Conservation (phyloP, 148 eudicot species). For the Rhododendron williamsianum region DNA sequence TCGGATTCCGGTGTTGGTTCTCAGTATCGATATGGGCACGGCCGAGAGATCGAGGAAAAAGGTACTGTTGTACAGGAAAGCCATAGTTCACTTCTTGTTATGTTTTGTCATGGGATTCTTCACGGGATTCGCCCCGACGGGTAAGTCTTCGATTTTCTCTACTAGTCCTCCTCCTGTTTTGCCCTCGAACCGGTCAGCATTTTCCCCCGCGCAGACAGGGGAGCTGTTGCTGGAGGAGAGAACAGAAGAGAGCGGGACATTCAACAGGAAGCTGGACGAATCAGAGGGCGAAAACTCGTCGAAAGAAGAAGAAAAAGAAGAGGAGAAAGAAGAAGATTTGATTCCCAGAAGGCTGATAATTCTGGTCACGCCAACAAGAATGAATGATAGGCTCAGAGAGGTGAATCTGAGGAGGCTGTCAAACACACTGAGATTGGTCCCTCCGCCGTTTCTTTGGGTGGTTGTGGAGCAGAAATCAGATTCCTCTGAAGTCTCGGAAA, state of each 20-base stretch:
- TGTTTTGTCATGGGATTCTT: constrained; percentile 89
- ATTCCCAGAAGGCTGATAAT: constrained; percentile 53
- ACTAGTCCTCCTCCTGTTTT: constrained; percentile 6
- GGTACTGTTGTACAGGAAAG: constrained; percentile 62
- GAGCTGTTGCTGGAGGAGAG: background rate
- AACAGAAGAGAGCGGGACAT: background rate
- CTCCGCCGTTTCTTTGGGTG: constrained; percentile 74
- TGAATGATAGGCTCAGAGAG: constrained; percentile 37
- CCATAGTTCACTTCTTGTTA: constrained; percentile 60
- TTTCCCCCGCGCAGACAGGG: constrained; percentile 32
- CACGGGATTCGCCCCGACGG: constrained; percentile 78
- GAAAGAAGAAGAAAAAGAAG: constrained; percentile 26
- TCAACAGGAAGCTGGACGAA: constrained; percentile 22
- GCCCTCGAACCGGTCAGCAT: constrained; percentile 19
- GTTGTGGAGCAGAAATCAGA: constrained; percentile 60
- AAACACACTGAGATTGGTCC: constrained; percentile 61
- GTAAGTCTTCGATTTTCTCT: constrained; percentile 32
- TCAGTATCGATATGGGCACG: constrained; percentile 30
- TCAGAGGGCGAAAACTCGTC: background rate
- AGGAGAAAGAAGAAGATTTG: constrained; percentile 17
- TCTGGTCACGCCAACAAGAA: constrained; percentile 67
- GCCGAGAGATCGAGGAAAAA: constrained; percentile 70
- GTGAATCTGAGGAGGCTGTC: constrained; percentile 56
- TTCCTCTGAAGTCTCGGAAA: constrained; percentile 45
- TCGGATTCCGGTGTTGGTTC: background rate